Evolutionary conservation across 2,329 filamentous ascomycete genomes (phyloP), one percentile per base, ranked within the genome.

Genomic region (Diaporthe amygdali): DNA sequence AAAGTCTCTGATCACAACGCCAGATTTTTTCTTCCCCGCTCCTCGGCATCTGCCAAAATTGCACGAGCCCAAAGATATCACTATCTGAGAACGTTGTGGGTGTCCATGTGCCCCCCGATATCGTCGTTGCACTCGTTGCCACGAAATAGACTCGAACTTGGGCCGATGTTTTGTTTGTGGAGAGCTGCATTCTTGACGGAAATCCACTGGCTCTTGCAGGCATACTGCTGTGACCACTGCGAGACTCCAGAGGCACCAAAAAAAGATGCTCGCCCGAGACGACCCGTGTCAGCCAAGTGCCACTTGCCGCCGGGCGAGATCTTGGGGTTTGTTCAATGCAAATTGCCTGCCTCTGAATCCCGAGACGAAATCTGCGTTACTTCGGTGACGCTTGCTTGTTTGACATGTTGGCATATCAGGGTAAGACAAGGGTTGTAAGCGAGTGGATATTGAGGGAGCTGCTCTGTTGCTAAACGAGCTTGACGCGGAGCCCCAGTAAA

Each of bases 241-340:
- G 63, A 66, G 63, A 66, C 63, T 27, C 12, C 9, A 30, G 63
- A 66, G 39, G 63, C 63, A 66, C 25, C 34, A 30, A 52, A 54
- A 51, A 51, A 54, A 54, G 63, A 41, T 32, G 30, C 22, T 27
- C 34, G 17, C 20, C 25, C 63, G 51, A 52, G 63, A 66, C 63
- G 51, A 5, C 41, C 37, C 17, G 47, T 66, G 59, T 64, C 59
- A 63, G 56, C 56, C 56, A 47, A 63, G 56, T 63, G 56, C 27
- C 56, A 64, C 4, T 64, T 64, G 37, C 59, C 59, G 59, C 59
- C 59, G 8, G 41, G n/a, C 59, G n/a, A 64, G 30, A 64, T 64
- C 37, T 25, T 17, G 44, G 59, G 44, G 30, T 37, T 12, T 25
- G 7, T 49, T n/a, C 44, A 49, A 64, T 64, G 59, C 59, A 47